These are phyloP conservation scores for Phlebopus sp. DNA, from an alignment of 1,284 basidiomycete genomes.

Conservation along the genomic window DNA sequence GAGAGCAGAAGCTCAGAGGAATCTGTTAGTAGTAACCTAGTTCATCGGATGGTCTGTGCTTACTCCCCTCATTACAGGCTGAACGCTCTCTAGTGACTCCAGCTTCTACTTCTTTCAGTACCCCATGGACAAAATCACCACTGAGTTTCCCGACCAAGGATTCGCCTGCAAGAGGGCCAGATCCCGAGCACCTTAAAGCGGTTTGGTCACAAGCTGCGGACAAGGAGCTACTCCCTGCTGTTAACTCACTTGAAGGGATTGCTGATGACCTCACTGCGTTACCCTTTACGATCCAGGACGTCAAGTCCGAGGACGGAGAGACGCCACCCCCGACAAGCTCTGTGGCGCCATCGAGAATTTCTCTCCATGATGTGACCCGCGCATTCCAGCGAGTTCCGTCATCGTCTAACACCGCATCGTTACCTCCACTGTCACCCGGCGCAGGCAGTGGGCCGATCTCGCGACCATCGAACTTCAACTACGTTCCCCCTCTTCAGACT, in stretches of 20 bases:
- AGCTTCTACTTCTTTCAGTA: slow-evolving; percentile 40
- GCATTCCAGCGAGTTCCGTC: slow-evolving; percentile 79
- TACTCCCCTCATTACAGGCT: slow-evolving; percentile 32
- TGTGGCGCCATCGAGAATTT: slow-evolving; percentile 64
- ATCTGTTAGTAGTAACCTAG: slow-evolving; percentile 35
- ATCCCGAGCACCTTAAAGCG: slow-evolving; percentile 76
- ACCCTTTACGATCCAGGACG: slow-evolving; percentile 74
- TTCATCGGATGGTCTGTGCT: slow-evolving; percentile 2
- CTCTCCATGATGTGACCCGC: slow-evolving; percentile 72
- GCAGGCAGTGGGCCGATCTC: slow-evolving; percentile 44
- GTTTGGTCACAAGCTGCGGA: slow-evolving; percentile 79
- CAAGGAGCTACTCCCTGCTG: slow-evolving; percentile 55
- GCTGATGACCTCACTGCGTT: slow-evolving; percentile 73
- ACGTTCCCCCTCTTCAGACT: slow-evolving; percentile 37
- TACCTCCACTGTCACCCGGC: slow-evolving; percentile 46
- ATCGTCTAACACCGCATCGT: slow-evolving; percentile 42
- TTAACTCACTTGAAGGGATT: slow-evolving; percentile 79
- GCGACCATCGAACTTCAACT: slow-evolving; percentile 37
- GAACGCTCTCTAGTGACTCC: slow-evolving; percentile 50
- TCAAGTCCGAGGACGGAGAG: slow-evolving; percentile 77
- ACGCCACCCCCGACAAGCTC: slow-evolving; percentile 67
- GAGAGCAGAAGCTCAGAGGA: slow-evolving; percentile 50
- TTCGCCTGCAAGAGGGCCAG: slow-evolving; percentile 60
- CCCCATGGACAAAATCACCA: slow-evolving; percentile 64
- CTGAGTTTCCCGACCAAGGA: slow-evolving; percentile 57